These are phyloP conservation scores for Pyricularia sp. DNA, from an alignment of 2,329 filamentous ascomycete genomes.

Conservation along the genomic window DNA sequence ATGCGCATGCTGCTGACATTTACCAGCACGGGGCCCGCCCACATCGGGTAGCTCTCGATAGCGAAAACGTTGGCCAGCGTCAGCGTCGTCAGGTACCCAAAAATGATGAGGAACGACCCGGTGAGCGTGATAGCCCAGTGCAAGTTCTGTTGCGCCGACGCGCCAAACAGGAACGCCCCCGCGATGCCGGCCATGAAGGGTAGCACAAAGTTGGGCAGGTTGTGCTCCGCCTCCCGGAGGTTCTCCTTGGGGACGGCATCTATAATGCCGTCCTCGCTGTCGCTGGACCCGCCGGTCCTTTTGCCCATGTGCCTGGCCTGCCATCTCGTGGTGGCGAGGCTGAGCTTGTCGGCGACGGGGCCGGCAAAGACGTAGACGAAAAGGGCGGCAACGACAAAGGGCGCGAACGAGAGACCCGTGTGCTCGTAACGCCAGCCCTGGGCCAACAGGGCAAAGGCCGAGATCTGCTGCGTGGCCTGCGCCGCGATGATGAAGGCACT, in stretches of 20 bases:
- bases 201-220: conserved; percentile 20
- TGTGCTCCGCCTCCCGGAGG: conserved; percentile 22
- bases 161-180: conserved; percentile 22
- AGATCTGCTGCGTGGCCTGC: conserved; percentile 18
- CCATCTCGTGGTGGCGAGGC: conserved; percentile 18
- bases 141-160: conserved; percentile 15
- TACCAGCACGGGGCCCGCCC: conserved; percentile 21
- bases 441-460: conserved; percentile 15
- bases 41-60: conserved; percentile 23
- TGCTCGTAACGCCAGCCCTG: conserved; percentile 20
- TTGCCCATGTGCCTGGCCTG: not conserved
- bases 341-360: conserved; percentile 18
- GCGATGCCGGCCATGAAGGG: conserved; percentile 18
- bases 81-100: conserved; percentile 18
- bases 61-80: conserved; percentile 21
- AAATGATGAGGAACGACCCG: conserved; percentile 18
- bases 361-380: conserved; percentile 17
- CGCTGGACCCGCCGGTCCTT: conserved; percentile 11
- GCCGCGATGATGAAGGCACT: conserved; percentile 18
- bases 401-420: conserved; percentile 18
- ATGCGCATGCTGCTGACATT: conserved; percentile 22
- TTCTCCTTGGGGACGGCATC: not conserved
- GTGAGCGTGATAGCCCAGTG: conserved; percentile 19
- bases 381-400: conserved; percentile 13
- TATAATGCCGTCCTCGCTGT: not conserved